phyloP scores from a whole-genome alignment of 2,329 filamentous ascomycete species.

The Tolypocladium pustulatum region DNA sequence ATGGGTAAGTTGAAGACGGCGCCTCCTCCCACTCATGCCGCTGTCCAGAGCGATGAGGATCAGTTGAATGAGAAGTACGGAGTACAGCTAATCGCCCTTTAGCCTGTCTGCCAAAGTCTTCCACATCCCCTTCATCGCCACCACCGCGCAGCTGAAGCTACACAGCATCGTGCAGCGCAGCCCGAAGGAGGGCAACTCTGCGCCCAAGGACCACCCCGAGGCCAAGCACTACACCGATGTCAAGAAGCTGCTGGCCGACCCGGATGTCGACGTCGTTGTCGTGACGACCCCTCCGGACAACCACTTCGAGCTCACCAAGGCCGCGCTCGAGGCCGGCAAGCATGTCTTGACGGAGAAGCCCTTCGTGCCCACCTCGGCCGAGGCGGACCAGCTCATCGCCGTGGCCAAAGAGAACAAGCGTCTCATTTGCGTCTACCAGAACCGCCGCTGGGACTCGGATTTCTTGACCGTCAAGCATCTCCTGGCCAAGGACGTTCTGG shows the following conservation, averaged over 20 bases:
- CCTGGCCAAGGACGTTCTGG: constrained; percentile 47
- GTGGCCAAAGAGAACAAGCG: constrained; percentile 40
- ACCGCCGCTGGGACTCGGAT: constrained; percentile 69
- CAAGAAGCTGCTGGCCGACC: constrained; percentile 54
- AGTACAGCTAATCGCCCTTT: constrained; percentile 2
- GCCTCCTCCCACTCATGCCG: background rate
- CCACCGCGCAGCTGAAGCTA: constrained; percentile 53
- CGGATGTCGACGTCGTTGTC: constrained; percentile 57
- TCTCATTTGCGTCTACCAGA: constrained; percentile 61
- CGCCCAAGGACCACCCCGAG: constrained; percentile 55
- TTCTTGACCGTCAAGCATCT: constrained; percentile 60
- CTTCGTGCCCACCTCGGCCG: constrained; percentile 60
- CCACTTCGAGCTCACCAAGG: constrained; percentile 55
- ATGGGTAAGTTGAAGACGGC: constrained; percentile 28
- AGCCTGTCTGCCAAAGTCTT: constrained; percentile 65
- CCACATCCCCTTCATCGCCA: constrained; percentile 68
- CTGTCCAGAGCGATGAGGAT: background rate
- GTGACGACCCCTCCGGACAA: constrained; percentile 62
- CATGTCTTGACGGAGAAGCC: constrained; percentile 78
- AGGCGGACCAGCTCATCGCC: constrained; percentile 53
- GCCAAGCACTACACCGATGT: constrained; percentile 53
- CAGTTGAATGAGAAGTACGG: background rate
- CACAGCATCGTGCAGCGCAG: constrained; percentile 68
- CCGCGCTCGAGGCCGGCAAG: constrained; percentile 59
- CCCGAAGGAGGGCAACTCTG: constrained; percentile 54